A percentile compares a stretch with the other conserved stretches of the same genome.
These are phyloP conservation scores for Graphium sp. DNA, from an alignment of 2,329 filamentous ascomycete species.

Conservation along the genomic window DNA sequence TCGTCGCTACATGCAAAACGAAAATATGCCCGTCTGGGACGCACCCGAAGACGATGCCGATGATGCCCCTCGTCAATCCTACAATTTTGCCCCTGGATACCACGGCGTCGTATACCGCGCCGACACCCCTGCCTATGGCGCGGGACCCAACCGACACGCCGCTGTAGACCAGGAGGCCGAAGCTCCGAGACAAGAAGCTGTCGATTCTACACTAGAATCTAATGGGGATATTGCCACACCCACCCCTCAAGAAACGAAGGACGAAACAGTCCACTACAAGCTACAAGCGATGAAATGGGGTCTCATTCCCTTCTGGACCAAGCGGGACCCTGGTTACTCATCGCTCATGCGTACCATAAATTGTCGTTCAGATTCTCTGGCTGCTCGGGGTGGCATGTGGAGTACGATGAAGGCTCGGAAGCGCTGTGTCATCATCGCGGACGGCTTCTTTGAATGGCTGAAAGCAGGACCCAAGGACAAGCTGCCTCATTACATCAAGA, in stretches of 20 bases:
- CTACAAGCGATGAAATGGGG: conserved; percentile 95
- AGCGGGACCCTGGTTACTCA: conserved; percentile 61
- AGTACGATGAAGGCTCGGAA: conserved; percentile 78
- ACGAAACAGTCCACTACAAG: conserved; percentile 53
- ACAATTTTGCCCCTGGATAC: conserved; percentile 86
- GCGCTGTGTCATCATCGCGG: conserved; percentile 71
- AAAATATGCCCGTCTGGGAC: conserved; percentile 57
- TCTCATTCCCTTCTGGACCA: conserved; percentile 85
- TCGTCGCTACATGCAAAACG: conserved; percentile 53
- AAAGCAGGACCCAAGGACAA: conserved; percentile 64
- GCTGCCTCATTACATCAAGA: conserved; percentile 67
- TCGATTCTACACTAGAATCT: too few species aligned
- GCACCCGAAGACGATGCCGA: conserved; percentile 54
- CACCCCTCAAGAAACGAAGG: too few species aligned
- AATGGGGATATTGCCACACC: too few species aligned
- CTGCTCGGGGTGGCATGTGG: conserved; percentile 72
- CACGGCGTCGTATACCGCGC: conserved; percentile 76
- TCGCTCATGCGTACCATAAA: conserved; percentile 83
- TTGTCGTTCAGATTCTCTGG: conserved; percentile 76
- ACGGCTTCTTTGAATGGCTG: conserved; percentile 95
- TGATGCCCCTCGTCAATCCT: conserved; percentile 48
- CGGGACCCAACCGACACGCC: conserved; percentile 18
- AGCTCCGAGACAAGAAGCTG: too few species aligned
- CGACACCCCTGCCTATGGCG: conserved; percentile 45
- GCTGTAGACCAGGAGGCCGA: conserved; percentile 2